These are phyloP conservation scores for Mangifera indica DNA, from an alignment of 345 rosid species.

Conservation along the genomic window DNA sequence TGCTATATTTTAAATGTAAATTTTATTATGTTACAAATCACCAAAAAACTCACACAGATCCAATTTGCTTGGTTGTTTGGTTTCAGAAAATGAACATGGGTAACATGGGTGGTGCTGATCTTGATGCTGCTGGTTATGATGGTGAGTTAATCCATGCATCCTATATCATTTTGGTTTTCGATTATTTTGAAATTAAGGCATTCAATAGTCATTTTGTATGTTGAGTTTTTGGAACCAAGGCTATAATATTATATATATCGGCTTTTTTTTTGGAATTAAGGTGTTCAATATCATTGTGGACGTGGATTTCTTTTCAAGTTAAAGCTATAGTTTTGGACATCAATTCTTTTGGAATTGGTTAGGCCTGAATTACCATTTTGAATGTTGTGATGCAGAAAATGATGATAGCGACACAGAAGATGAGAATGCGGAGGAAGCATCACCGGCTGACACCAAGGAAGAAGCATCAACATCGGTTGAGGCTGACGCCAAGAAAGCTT, in stretches of 20 bases:
- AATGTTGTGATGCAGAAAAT: slow-evolving; percentile 22
- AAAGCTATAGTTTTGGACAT: too few species aligned
- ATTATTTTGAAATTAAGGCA: not conserved
- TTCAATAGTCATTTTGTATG: too few species aligned
- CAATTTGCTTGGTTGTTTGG: not conserved
- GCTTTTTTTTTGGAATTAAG: too few species aligned
- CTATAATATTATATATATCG: too few species aligned
- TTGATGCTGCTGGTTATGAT: slow-evolving; percentile 21
- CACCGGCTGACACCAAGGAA: not conserved
- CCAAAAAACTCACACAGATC: not conserved
- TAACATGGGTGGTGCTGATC: slow-evolving; percentile 12
- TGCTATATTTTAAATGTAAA: not conserved
- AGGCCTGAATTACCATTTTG: not conserved
- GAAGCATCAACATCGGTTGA: not conserved
- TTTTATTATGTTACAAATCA: not conserved
- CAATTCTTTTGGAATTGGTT: too few species aligned
- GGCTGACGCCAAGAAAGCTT: slow-evolving; percentile 21
- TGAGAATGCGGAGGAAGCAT: slow-evolving; percentile 23
- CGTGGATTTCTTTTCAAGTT: too few species aligned
- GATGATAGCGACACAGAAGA: slow-evolving; percentile 38
- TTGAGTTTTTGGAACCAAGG: too few species aligned
- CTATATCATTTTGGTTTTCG: not conserved
- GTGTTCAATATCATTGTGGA: too few species aligned
- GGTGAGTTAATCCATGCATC: slow-evolving; percentile 23
- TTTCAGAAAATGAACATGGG: slow-evolving; percentile 32